Base-by-base conservation (phyloP, 139 green algal genomes). In the Trebouxia sp. region DNA sequence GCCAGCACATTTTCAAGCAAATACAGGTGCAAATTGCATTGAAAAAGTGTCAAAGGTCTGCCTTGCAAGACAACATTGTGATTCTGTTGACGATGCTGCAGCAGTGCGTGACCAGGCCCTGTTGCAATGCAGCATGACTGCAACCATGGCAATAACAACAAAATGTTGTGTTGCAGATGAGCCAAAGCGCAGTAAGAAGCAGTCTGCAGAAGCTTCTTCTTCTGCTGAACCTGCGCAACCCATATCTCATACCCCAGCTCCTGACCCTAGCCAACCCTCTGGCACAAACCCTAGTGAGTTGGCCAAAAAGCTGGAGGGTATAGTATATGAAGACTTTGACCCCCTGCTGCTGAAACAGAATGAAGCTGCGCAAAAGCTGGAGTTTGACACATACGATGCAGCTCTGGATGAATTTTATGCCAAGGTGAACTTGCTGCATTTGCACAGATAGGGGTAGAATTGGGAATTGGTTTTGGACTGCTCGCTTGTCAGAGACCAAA, bases 391-490 rank as follows among this genome's bases (percentile, higher is more conserved):
- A 32, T 98, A 98, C 85, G 94, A 99, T 76, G 90, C 77, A 1
- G 96, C 95, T 8, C 30, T 99, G 75, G 92, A 95, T 50, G 94
- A 98, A 72, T 99, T 96, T 80, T 99, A 92, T 83, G 87, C 85
- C 51, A 96, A 95, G 89, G 91, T 93, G 51, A 7, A 0, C 7
- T 66, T 0, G 11, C n/a, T 39, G 20, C 11, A 9, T 24, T 35
- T 30, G n/a, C n/a, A n/a, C n/a, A n/a, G n/a, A n/a, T n/a, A n/a
- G n/a, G n/a, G n/a, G n/a, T n/a, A n/a, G n/a, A n/a, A n/a, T n/a
- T n/a, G n/a, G n/a, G n/a, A n/a, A n/a, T n/a, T n/a, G n/a, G 47
- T 53, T 53, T 17, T 26, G 1, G 14, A 53, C 20, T 26, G 20
- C 47, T 26, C 15, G 47, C 47, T 53, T 53, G 47, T 53, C 3